A percentile compares a stretch with the other conserved stretches of the same genome.
Evolutionary conservation across 1,284 basidiomycete genomes (phyloP).

Genomic region (Puccinia brachypodii): DNA sequence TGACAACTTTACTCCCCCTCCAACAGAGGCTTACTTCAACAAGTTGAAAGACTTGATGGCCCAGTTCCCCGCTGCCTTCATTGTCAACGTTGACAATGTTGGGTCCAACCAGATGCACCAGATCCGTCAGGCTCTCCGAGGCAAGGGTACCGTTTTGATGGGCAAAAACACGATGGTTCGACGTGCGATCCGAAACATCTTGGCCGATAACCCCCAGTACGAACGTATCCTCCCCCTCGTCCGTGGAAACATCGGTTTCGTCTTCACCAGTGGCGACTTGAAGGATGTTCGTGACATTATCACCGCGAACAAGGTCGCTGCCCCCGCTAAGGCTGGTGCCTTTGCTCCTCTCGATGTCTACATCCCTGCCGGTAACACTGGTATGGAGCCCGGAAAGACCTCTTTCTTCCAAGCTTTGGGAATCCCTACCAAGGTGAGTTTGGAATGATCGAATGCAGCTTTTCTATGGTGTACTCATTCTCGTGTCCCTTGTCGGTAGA

Average conservation of each 20-base stretch:
- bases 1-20: slow-evolving; percentile 71
- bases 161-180: slow-evolving; percentile 99
- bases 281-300: slow-evolving; percentile 93
- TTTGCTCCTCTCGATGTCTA: slow-evolving; percentile 86
- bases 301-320: slow-evolving; percentile 93
- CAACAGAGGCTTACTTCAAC: slow-evolving; percentile 89
- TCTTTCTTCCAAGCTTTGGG: slow-evolving; percentile 99
- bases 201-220: slow-evolving; percentile 86
- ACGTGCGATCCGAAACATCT: slow-evolving; percentile 88
- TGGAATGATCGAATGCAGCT: neutral
- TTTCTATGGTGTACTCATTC: neutral
- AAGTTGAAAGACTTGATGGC: slow-evolving; percentile 92
- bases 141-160: slow-evolving; percentile 96
- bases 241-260: slow-evolving; percentile 98
- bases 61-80: slow-evolving; percentile 92
- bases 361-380: slow-evolving; percentile 94
- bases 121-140: slow-evolving; percentile 93
- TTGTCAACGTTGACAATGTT: slow-evolving; percentile 99
- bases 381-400: slow-evolving; percentile 99
- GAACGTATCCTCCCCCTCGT: slow-evolving; percentile 94
- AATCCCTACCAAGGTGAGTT: slow-evolving; percentile 83
- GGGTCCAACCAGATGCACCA: slow-evolving; percentile 99
- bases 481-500: slow-evolving; percentile 58
- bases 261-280: slow-evolving; percentile 90
- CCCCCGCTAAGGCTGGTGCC: slow-evolving; percentile 97